Evolutionary conservation across 2,329 filamentous ascomycete species (phyloP).

Genomic region (Colletotrichum brevisporum): DNA sequence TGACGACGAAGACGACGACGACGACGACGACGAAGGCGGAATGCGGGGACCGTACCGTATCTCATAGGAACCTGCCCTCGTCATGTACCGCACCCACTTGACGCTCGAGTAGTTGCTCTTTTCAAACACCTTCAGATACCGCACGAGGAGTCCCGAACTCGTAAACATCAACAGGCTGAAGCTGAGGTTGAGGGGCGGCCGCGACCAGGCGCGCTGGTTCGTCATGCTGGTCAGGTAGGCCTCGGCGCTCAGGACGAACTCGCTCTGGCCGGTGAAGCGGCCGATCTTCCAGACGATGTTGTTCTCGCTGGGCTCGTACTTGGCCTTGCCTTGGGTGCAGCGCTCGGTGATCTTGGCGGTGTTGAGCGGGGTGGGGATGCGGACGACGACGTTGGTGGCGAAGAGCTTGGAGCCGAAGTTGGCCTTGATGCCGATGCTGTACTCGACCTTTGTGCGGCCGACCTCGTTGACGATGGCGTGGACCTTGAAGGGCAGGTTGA

Average conservation of each 20-base stretch:
- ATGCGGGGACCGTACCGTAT: conserved; percentile 74
- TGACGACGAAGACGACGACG: neutral
- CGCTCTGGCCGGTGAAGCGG: conserved; percentile 97
- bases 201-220: conserved; percentile 96
- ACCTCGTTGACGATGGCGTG: conserved; percentile 99
- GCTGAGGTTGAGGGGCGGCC: conserved; percentile 90
- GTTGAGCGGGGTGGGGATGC: conserved; percentile 96
- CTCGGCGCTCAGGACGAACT: conserved; percentile 95
- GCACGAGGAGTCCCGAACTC: conserved; percentile 89
- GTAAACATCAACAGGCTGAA: conserved; percentile 99
- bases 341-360: conserved; percentile 94
- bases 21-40: too few species aligned
- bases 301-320: conserved; percentile 98
- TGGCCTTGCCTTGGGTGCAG: conserved; percentile 95
- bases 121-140: conserved; percentile 98
- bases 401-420: conserved; percentile 98
- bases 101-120: conserved; percentile 99
- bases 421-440: conserved; percentile 96
- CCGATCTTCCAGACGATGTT: conserved; percentile 99
- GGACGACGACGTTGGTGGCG: conserved; percentile 94
- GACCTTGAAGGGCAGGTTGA: conserved; percentile 98
- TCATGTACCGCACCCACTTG: conserved; percentile 99
- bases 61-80: conserved; percentile 96
- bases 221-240: conserved; percentile 97
- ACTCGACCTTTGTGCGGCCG: conserved; percentile 97